Evolutionary conservation across 139 green algal species (phyloP).

Genomic region (Chlamydomonas urium): DNA sequence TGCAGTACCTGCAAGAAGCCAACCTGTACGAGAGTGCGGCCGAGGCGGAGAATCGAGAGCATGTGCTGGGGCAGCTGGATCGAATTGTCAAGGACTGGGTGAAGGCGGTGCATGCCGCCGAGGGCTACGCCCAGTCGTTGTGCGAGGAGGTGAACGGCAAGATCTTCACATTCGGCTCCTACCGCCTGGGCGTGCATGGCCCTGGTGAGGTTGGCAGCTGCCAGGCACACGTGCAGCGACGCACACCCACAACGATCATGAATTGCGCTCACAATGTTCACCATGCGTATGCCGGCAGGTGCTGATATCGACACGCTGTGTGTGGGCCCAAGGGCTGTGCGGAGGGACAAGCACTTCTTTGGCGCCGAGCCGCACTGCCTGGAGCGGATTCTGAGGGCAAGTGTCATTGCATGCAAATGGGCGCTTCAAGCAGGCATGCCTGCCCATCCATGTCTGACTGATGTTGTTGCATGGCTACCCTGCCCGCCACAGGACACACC

Average conservation of each 20-base stretch:
- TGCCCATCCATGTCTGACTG: background rate
- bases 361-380: constrained; percentile 65
- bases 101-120: constrained; percentile 37
- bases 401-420: constrained; percentile 4
- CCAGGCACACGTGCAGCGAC: too few relatives aligned
- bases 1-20: constrained; percentile 19
- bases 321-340: constrained; percentile 75
- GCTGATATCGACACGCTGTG: constrained; percentile 96
- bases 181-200: constrained; percentile 89
- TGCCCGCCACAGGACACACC: constrained; percentile 32
- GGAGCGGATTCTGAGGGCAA: constrained; percentile 54
- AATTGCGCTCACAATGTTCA: too few relatives aligned
- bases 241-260: too few relatives aligned
- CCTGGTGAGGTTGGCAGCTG: too few relatives aligned
- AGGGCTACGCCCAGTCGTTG: constrained; percentile 31
- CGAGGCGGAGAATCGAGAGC: constrained; percentile 51
- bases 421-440: background rate
- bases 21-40: constrained; percentile 58
- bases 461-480: background rate
- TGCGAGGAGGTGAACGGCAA: constrained; percentile 72
- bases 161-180: constrained; percentile 95
- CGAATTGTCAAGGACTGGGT: constrained; percentile 72
- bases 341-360: constrained; percentile 89
- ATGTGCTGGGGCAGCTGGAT: constrained; percentile 55
- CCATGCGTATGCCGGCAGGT: too few relatives aligned